Evolutionary conservation across 768 basidiomycete genomes (phyloP), one percentile per base, ranked within the genome.

Genomic region (Suillus cothurnatus): DNA sequence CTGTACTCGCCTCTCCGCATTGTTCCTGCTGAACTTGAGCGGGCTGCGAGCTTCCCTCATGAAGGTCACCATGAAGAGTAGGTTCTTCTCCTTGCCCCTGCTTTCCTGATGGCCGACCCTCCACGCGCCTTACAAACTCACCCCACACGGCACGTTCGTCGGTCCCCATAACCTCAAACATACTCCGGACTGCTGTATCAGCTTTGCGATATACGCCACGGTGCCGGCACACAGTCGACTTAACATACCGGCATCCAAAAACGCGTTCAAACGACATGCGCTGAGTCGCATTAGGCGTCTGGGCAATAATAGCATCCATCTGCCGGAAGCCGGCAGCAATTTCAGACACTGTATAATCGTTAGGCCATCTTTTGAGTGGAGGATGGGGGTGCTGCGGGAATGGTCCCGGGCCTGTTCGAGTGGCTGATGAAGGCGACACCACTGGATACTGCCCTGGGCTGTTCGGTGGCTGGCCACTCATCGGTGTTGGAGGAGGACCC

Each of bases 341-440:
- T 72, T 91, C 89, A 59, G 81, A 82, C 26, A 91, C 89, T 11
- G 86, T 87, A 72, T 88, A 90, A 76, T 91, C 90, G 70, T 90
- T 90, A 41, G 90, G 90, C 90, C 90, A 91, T 17, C 88, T 85
- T 71, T 90, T 90, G 34, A 88, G 78, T 3, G 88, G 87, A 2
- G 88, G 86, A 68, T 88, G 87, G 0, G 87, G 82, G 68, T 85
- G 85, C 62, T 85, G 83, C 3, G 86, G 81, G 55, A 82, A 80
- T 31, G 79, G 69, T 6, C 64, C 43, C 15, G 63, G 3, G 60
- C 67, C 61, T 15, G 70, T 61, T 3, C 72, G 68, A 58, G 67
- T 57, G 69, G 73, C 65, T 61, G 67, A 56, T n/a, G 61, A 62
- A 61, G 64, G 34, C 28, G 65, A 56, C 56, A 17, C 68, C 67